phyloP scores from a whole-genome alignment of 768 basidiomycete genomes.

The Candolleomyces aberdarensis region DNA sequence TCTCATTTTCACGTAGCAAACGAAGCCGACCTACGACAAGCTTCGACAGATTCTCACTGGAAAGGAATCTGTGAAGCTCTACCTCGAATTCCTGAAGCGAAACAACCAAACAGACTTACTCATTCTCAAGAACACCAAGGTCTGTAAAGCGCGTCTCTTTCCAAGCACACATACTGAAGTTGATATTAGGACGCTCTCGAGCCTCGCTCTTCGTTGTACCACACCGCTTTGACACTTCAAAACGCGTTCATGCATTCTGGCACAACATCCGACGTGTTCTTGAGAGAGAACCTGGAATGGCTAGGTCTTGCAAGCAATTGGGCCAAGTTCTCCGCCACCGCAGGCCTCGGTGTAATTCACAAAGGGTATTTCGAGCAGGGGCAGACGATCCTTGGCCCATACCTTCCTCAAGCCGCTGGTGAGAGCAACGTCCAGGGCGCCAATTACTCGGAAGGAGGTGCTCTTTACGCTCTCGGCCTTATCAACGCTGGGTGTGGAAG shows the following conservation, averaged over 20 bases:
- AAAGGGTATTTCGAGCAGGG: conserved; percentile 95
- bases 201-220: conserved; percentile 93
- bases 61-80: conserved; percentile 87
- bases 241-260: conserved; percentile 99
- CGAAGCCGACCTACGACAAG: conserved; percentile 65
- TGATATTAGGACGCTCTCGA: conserved; percentile 76
- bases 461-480: conserved; percentile 91
- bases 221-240: conserved; percentile 92
- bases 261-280: conserved; percentile 90
- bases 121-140: conserved; percentile 92
- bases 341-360: conserved; percentile 95
- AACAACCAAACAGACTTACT: conserved; percentile 92
- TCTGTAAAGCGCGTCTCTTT: conserved; percentile 20
- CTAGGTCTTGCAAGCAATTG: conserved; percentile 93
- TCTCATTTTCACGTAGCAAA: conserved; percentile 38
- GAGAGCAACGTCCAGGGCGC: conserved; percentile 77
- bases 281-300: conserved; percentile 97
- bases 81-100: conserved; percentile 92
- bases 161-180: conserved; percentile 3
- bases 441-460: conserved; percentile 92
- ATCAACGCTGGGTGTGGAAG: conserved; percentile 91
- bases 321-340: conserved; percentile 98
- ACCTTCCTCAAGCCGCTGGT: conserved; percentile 77
- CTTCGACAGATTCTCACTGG: conserved; percentile 84
- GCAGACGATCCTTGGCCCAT: conserved; percentile 88